Evolutionary conservation across 345 rosid species (phyloP), one percentile per base, ranked within the genome.

Genomic region (Jatropha curcas): DNA sequence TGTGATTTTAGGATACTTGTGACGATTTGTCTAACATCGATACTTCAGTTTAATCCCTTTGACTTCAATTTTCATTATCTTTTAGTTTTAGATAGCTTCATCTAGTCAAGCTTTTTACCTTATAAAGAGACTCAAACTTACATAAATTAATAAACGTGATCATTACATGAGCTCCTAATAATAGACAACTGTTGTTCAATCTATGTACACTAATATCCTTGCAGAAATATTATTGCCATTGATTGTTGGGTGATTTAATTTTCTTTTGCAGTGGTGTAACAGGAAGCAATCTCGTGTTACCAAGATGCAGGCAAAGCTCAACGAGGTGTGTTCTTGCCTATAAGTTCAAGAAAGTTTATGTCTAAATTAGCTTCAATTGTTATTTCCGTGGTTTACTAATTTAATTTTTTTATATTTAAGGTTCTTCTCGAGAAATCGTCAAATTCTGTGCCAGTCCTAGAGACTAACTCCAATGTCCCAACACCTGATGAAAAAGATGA

Each of bases 231-330:
- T 62, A 0, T 22, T 46, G 43, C 60, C 50, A 0, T 13, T 77
- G 68, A 39, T 60, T 66, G 60, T 71, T 45, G 30, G 13, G 25
- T 20, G 22, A 30, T 48, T 3, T 34, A 7, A 30, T 75, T 72
- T 3, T 25, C n/a, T 14, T 65, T 34, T 78, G 70, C 90, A 90
- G 91, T 56, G 77, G 76, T 51, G 76, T 14, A 74, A 73, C 35
- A 69, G 82, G 83, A 83, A 78, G 71, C 91, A 82, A 60, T 78
- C 84, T 72, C 50, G 81, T 71, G 34, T 59, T 12, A 72, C 73
- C 67, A 86, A 71, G 76, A 71, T 82, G 69, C 82, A 85, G 67
- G 89, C 94, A 2, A 84, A 84, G 70, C 77, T 84, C 73, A 86
- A 83, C 79, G 89, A 92, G 85, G 97, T 94, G 60, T 61, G 85